These are phyloP conservation scores for Oropetium thomaeum DNA, from an alignment of 176 grass and related monocot genomes.

Conservation along the genomic window DNA sequence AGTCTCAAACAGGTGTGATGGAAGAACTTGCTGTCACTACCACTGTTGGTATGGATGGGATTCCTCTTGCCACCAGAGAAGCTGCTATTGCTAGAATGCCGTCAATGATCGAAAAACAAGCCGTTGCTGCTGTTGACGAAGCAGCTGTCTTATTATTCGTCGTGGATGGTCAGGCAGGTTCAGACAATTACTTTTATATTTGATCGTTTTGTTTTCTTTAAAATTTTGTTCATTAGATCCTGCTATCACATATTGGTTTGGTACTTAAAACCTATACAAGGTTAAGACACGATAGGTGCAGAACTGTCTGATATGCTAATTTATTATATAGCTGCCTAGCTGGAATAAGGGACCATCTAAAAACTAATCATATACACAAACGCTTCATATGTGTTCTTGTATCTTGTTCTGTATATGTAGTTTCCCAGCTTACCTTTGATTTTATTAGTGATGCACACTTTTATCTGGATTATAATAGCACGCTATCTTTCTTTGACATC, in stretches of 20 bases:
- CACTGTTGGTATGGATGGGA: constrained; percentile 91
- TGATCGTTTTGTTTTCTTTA: background rate
- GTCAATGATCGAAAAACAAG: constrained; percentile 96
- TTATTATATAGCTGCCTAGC: background rate
- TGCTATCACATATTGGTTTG: background rate
- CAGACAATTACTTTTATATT: constrained; percentile 19
- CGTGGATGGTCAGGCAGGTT: constrained; percentile 92
- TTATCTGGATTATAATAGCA: background rate
- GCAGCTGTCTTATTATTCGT: constrained; percentile 70
- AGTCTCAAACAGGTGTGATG: constrained; percentile 78
- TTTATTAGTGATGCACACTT: background rate
- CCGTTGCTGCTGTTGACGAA: constrained; percentile 83
- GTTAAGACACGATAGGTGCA: background rate
- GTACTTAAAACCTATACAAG: background rate
- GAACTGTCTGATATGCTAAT: background rate
- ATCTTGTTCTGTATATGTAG: background rate
- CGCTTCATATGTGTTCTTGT: background rate
- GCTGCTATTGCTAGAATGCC: constrained; percentile 91
- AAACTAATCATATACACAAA: background rate
- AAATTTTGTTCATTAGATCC: background rate
- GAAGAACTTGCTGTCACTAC: constrained; percentile 87
- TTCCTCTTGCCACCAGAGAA: constrained; percentile 82
- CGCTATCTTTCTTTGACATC: background rate
- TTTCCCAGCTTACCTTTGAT: background rate
- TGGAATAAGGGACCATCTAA: background rate